phyloP scores from a whole-genome alignment of 768 basidiomycete species.

The Kwoniella europaea region DNA sequence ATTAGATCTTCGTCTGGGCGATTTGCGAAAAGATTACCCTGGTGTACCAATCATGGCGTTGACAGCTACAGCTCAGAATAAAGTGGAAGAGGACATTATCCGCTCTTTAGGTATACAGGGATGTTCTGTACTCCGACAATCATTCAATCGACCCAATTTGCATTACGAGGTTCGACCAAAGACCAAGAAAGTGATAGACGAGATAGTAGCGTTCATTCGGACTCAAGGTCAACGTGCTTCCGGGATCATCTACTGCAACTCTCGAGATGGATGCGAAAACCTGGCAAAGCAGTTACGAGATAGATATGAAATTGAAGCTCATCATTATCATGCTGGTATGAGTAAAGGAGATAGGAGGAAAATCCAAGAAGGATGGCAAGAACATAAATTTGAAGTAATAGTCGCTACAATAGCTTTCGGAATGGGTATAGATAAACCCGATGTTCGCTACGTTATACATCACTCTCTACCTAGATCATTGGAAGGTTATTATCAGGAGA shows the following conservation, averaged over 20 bases:
- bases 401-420: conserved; percentile 97
- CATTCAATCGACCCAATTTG: conserved; percentile 93
- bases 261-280: conserved; percentile 76
- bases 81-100: conserved; percentile 79
- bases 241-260: conserved; percentile 84
- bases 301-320: conserved; percentile 66
- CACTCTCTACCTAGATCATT: conserved; percentile 78
- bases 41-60: conserved; percentile 90
- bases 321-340: conserved; percentile 88
- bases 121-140: conserved; percentile 71
- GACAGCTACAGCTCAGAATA: conserved; percentile 87
- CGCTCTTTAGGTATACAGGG: conserved; percentile 68
- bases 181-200: conserved; percentile 61
- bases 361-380: conserved; percentile 75
- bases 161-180: conserved; percentile 71
- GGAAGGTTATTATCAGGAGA: conserved; percentile 94
- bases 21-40: conserved; percentile 75
- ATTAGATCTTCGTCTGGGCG: conserved; percentile 61
- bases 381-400: conserved; percentile 74
- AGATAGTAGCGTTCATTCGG: conserved; percentile 74
- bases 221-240: conserved; percentile 63
- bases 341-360: conserved; percentile 66
- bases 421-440: conserved; percentile 70
- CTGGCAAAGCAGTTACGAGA: conserved; percentile 72
- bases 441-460: conserved; percentile 73